phyloP scores from a whole-genome alignment of 495 filamentous ascomycete species.

The Daldinia concentrica region DNA sequence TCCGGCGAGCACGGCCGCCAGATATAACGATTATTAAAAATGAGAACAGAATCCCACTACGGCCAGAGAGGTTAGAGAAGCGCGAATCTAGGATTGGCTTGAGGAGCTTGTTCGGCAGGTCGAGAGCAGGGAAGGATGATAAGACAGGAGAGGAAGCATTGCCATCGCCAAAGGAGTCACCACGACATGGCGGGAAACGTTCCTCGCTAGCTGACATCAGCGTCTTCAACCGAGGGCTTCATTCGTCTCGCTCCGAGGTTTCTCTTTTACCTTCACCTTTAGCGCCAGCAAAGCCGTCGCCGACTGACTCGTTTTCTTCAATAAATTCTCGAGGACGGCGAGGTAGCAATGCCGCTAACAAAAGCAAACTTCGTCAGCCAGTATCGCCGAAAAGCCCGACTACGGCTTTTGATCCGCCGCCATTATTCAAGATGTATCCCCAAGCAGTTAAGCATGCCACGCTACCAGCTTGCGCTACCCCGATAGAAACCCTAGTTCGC shows the following conservation, averaged over 20 bases:
- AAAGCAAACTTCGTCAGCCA: slow-evolving; percentile 23
- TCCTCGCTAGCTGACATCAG: slow-evolving; percentile 56
- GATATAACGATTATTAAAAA: slow-evolving; percentile 33
- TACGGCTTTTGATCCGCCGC: slow-evolving; percentile 76
- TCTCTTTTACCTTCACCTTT: slow-evolving; percentile 44
- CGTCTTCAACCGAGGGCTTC: slow-evolving; percentile 53
- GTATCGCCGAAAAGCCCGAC: slow-evolving; percentile 36
- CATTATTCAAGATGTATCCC: slow-evolving; percentile 90
- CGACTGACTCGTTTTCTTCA: neutral
- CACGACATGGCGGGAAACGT: slow-evolving; percentile 49
- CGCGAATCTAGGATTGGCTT: slow-evolving; percentile 62
- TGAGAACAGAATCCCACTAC: slow-evolving; percentile 39
- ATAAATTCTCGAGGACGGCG: slow-evolving; percentile 17
- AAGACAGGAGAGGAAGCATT: slow-evolving; percentile 35
- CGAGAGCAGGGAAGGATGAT: slow-evolving; percentile 45
- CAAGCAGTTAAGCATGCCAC: slow-evolving; percentile 72
- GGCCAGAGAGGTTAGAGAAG: slow-evolving; percentile 33
- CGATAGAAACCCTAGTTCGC: slow-evolving; percentile 70
- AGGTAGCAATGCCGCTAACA: slow-evolving; percentile 15
- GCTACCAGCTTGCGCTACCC: slow-evolving; percentile 61
- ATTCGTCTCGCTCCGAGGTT: slow-evolving; percentile 53
- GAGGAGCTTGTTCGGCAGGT: slow-evolving; percentile 57
- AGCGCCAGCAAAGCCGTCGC: slow-evolving; percentile 17
- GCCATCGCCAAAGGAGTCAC: slow-evolving; percentile 35
- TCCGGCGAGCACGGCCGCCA: slow-evolving; percentile 42